Evolutionary conservation across 768 basidiomycete genomes (phyloP).

Genomic region (Chiua virens): DNA sequence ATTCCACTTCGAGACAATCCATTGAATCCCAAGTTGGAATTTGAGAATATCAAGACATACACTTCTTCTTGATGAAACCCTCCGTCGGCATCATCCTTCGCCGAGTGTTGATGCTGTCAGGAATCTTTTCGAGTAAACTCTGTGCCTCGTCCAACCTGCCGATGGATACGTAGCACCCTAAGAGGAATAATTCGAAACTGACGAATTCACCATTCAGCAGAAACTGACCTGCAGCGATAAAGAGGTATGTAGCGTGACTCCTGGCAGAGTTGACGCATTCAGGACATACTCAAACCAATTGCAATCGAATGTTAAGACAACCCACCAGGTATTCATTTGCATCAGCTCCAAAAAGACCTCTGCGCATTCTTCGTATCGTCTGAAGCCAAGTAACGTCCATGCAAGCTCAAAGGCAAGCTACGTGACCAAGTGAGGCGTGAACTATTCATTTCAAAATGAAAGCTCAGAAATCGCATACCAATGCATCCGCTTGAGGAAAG

Average conservation of each 20-base stretch:
- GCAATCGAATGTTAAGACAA: neutral
- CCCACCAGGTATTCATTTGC: slow-evolving; percentile 68
- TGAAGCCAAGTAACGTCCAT: slow-evolving; percentile 67
- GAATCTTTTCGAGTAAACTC: slow-evolving; percentile 60
- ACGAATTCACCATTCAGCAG: neutral
- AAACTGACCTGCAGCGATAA: slow-evolving; percentile 63
- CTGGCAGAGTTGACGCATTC: slow-evolving; percentile 32
- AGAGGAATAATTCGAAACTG: neutral
- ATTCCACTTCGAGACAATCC: slow-evolving; percentile 50
- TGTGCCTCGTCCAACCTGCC: slow-evolving; percentile 60
- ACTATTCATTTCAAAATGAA: neutral
- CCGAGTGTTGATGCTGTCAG: slow-evolving; percentile 54
- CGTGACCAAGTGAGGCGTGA: neutral
- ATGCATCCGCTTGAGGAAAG: slow-evolving; percentile 71
- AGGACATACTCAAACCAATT: neutral
- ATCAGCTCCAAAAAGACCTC: slow-evolving; percentile 64
- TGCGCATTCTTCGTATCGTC: slow-evolving; percentile 66
- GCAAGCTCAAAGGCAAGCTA: slow-evolving; percentile 77
- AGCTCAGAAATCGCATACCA: slow-evolving; percentile 39
- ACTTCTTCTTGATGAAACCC: slow-evolving; percentile 72
- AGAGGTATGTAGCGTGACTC: slow-evolving; percentile 80
- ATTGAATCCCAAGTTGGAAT: neutral
- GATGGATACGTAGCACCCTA: slow-evolving; percentile 63
- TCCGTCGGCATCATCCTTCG: slow-evolving; percentile 76
- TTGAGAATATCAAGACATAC: slow-evolving; percentile 39